phyloP scores from a whole-genome alignment of 2,329 filamentous ascomycete genomes.

The Piedraia hortae region DNA sequence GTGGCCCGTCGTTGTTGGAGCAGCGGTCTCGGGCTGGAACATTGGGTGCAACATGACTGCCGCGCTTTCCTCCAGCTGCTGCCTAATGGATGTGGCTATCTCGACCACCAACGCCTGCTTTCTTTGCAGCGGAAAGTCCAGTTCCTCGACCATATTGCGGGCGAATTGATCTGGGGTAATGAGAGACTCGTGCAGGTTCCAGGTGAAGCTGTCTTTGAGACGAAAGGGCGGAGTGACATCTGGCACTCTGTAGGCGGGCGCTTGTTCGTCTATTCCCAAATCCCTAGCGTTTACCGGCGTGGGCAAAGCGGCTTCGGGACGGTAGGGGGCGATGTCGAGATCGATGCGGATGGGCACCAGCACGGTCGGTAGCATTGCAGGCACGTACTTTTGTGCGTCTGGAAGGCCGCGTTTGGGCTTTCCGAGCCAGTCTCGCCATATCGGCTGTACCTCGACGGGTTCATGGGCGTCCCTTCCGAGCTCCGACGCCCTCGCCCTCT shows the following conservation, averaged over 20 bases:
- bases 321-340: conserved; percentile 60
- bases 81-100: conserved; percentile 81
- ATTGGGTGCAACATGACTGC: conserved; percentile 80
- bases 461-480: conserved; percentile 54
- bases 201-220: conserved; percentile 82
- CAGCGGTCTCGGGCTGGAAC: conserved; percentile 34
- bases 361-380: conserved; percentile 57
- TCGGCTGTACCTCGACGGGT: conserved; percentile 64
- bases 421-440: conserved; percentile 90
- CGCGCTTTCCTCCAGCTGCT: conserved; percentile 86
- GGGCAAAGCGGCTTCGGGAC: conserved; percentile 36
- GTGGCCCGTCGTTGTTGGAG: conserved; percentile 8
- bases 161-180: conserved; percentile 92
- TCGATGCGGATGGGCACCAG: conserved; percentile 92
- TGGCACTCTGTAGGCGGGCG: conserved; percentile 52
- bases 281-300: conserved; percentile 30
- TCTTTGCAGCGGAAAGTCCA: conserved; percentile 56
- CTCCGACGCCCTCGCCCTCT: conserved; percentile 34
- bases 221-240: conserved; percentile 65
- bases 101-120: conserved; percentile 38
- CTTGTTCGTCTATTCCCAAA: conserved; percentile 36
- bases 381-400: conserved; percentile 32
- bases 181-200: conserved; percentile 87
- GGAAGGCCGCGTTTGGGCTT: conserved; percentile 29
- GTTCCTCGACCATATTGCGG: conserved; percentile 64